phyloP scores from a whole-genome alignment of 1,284 basidiomycete genomes.

The Moesziomyces sp. region DNA sequence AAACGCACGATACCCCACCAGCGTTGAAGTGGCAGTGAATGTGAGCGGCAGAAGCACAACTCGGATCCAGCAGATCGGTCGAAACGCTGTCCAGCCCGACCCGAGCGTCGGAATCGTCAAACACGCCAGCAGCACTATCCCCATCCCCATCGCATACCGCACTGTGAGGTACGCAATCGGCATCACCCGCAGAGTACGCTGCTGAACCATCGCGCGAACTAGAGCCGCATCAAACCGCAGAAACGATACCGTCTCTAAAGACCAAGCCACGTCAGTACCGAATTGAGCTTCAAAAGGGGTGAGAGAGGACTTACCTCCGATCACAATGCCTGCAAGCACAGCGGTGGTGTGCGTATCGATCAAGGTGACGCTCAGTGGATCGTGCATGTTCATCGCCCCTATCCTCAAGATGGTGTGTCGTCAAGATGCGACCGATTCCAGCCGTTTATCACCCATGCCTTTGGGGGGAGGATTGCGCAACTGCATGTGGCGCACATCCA shows the following conservation, averaged over 20 bases:
- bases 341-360: slow-evolving; percentile 34
- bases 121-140: slow-evolving; percentile 8
- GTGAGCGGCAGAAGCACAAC: slow-evolving; percentile 10
- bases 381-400: not conserved
- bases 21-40: slow-evolving; percentile 29
- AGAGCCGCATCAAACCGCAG: slow-evolving; percentile 28
- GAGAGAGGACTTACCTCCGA: slow-evolving; percentile 15
- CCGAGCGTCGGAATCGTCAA: slow-evolving; percentile 5
- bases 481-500: no score
- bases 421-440: no score
- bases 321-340: slow-evolving; percentile 15
- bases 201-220: slow-evolving; percentile 10
- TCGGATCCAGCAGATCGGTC: slow-evolving; percentile 9
- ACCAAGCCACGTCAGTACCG: no score
- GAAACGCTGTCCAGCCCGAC: not conserved
- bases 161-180: slow-evolving; percentile 24
- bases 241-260: slow-evolving; percentile 29
- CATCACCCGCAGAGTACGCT: slow-evolving; percentile 13
- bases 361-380: not conserved
- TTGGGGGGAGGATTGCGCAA: no score
- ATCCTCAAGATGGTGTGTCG: not conserved
- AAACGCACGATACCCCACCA: slow-evolving; percentile 23
- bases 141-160: slow-evolving; percentile 16
- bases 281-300: not conserved
- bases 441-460: no score